These are phyloP conservation scores for Amyloporia xantha DNA, from an alignment of 768 basidiomycete species.

Conservation along the genomic window DNA sequence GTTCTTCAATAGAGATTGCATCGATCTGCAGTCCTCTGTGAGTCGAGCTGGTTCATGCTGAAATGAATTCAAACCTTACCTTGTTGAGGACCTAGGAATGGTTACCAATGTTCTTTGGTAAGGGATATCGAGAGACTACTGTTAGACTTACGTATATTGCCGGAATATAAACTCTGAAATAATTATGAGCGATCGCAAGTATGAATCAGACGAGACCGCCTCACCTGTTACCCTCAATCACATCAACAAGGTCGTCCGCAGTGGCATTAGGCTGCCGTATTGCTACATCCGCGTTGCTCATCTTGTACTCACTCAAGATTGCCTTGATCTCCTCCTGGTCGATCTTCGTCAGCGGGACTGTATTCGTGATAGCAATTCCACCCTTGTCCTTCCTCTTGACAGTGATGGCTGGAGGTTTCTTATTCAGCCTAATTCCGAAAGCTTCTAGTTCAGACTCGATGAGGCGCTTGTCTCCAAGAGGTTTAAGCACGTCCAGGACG, in stretches of 20 bases:
- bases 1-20: conserved; percentile 96
- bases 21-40: conserved; percentile 56
- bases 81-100: conserved; percentile 16
- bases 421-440: conserved; percentile 97
- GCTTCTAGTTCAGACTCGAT: conserved; percentile 94
- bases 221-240: conserved; percentile 91
- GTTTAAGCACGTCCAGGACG: conserved; percentile 95
- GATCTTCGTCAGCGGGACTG: conserved; percentile 92
- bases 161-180: conserved; percentile 80
- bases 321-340: conserved; percentile 97
- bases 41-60: not conserved
- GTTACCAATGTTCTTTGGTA: not conserved
- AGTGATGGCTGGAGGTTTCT: conserved; percentile 81
- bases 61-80: not conserved
- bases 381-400: conserved; percentile 89
- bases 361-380: conserved; percentile 91
- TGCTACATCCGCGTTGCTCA: conserved; percentile 84
- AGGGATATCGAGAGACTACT: not conserved
- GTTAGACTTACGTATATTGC: conserved; percentile 69
- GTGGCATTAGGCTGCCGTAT: conserved; percentile 91
- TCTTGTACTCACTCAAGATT: conserved; percentile 85
- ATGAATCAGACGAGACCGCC: conserved; percentile 8
- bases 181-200: not conserved
- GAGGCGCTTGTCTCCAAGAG: conserved; percentile 89
- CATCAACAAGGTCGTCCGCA: conserved; percentile 93